Percentiles rank a stretch among this genome's conserved stretches.
Conservation (phyloP, 176 grass and related monocot genomes). For the Oryza meridionalis region DNA sequence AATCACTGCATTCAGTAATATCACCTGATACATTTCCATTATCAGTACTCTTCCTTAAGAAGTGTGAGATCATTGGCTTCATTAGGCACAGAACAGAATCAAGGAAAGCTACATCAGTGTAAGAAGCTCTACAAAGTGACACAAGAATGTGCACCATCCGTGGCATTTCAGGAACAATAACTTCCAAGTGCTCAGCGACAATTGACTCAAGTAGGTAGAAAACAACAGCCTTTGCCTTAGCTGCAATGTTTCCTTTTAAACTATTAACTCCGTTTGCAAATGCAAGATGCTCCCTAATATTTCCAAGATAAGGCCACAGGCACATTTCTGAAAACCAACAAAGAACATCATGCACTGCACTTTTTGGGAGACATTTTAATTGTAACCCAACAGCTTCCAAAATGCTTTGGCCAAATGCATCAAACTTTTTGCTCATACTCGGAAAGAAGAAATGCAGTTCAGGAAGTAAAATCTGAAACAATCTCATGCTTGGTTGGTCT, state of each 20-base stretch:
- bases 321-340: constrained; percentile 98
- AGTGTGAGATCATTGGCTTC: constrained; percentile 77
- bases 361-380: constrained; percentile 77
- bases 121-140: constrained; percentile 88
- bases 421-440: constrained; percentile 70
- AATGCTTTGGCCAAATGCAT: constrained; percentile 76
- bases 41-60: constrained; percentile 56
- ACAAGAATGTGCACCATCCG: constrained; percentile 82
- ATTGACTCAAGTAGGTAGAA: constrained; percentile 87
- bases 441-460: constrained; percentile 89
- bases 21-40: constrained; percentile 61
- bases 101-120: constrained; percentile 87
- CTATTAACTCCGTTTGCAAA: constrained; percentile 47
- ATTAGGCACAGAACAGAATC: constrained; percentile 77
- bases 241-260: constrained; percentile 72
- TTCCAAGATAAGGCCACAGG: constrained; percentile 85
- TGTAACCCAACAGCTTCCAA: constrained; percentile 89
- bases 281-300: constrained; percentile 59
- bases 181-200: constrained; percentile 75
- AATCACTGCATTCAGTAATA: constrained; percentile 53
- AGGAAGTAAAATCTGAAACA: constrained; percentile 69
- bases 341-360: constrained; percentile 79
- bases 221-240: constrained; percentile 88
- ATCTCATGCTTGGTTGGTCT: constrained; percentile 42
- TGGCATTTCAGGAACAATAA: constrained; percentile 84